Base-by-base conservation (phyloP, 352 stramenopile species). In the Pythium aristosporum region DNA sequence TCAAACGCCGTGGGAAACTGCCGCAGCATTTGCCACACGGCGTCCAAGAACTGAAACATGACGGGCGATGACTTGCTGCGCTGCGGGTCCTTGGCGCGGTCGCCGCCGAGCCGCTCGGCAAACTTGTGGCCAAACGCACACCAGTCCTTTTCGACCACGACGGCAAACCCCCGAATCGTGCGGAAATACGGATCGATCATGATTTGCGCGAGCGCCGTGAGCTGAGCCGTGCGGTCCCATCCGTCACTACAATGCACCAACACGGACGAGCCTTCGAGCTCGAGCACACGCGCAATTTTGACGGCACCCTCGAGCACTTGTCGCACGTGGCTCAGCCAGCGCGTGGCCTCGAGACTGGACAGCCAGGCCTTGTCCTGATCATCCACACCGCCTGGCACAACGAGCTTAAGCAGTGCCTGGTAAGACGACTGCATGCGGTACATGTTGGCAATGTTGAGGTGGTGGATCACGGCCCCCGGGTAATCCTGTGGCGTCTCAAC, bases 391-490 rank as follows among this genome's bases (percentile, higher is more conserved):
- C 79, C 78, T 42, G 82, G 80, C 20, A 91, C 51, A 23, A 90
- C 68, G 12, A 95, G 67, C 66, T 93, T 93, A 55, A 92, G 70
- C 10, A 95, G 51, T 9, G 76, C 74, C 61, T 81, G 72, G 47
- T 85, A 87, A 20, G 85, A 87, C 50, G 83, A 90, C 65, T 93
- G 85, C 82, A 98, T 95, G 2, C 84, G 89, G 64, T 98, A 96
- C 80, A 98, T 98, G 73, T 98, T 98, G 16, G 85, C 79, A 55
- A 98, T 97, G 54, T 96, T 85, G 44, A 97, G 71, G 56, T 96
- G 93, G 25, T 88, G 74, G 16, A 98, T 65, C 30, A 88, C 78
- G 1, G 87, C 86, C 6, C 85, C 87, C 11, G 74, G 73, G 42
- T 95, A 95, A 60, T 96, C 83, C 61, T 92, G 85, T 9, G 84